phyloP scores from a whole-genome alignment of 257 asterid species.

The Lycium ferocissimum region DNA sequence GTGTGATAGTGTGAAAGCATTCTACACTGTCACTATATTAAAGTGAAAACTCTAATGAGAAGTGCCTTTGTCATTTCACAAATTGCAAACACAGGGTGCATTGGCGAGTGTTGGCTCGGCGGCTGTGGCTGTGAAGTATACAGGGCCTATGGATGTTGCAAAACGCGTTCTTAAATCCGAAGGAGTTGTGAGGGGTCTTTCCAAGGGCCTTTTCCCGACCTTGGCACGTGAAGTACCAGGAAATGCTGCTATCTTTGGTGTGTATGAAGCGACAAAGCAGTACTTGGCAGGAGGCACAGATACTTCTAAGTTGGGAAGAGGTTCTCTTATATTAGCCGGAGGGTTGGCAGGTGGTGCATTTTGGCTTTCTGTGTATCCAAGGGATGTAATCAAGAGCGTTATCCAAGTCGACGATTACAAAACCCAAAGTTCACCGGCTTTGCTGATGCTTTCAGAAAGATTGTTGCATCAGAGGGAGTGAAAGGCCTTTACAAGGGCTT shows the following conservation, averaged over 20 bases:
- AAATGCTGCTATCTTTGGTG: conserved; percentile 82
- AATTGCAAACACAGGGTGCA: conserved; percentile 84
- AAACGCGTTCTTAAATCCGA: conserved; percentile 63
- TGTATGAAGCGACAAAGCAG: conserved; percentile 74
- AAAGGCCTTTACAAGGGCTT: too few species aligned
- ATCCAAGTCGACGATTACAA: conserved; percentile 67
- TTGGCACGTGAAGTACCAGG: conserved; percentile 85
- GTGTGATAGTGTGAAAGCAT: too few species aligned
- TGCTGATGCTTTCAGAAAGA: too few species aligned
- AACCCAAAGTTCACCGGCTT: too few species aligned
- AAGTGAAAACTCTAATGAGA: too few species aligned
- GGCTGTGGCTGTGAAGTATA: conserved; percentile 55
- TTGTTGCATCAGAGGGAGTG: too few species aligned
- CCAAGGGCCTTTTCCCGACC: conserved; percentile 76
- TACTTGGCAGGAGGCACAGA: neutral
- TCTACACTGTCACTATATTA: too few species aligned
- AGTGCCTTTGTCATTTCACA: conserved; percentile 22
- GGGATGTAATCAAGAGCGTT: conserved; percentile 75
- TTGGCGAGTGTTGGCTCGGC: conserved; percentile 50
- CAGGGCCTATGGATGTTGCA: conserved; percentile 84
- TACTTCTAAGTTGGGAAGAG: conserved; percentile 58
- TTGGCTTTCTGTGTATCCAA: conserved; percentile 73
- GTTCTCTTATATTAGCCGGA: conserved; percentile 66
- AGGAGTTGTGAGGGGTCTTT: conserved; percentile 68
- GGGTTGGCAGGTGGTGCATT: conserved; percentile 78